phyloP scores from a whole-genome alignment of 495 filamentous ascomycete genomes.

The Trichocladium uniseriatum region DNA sequence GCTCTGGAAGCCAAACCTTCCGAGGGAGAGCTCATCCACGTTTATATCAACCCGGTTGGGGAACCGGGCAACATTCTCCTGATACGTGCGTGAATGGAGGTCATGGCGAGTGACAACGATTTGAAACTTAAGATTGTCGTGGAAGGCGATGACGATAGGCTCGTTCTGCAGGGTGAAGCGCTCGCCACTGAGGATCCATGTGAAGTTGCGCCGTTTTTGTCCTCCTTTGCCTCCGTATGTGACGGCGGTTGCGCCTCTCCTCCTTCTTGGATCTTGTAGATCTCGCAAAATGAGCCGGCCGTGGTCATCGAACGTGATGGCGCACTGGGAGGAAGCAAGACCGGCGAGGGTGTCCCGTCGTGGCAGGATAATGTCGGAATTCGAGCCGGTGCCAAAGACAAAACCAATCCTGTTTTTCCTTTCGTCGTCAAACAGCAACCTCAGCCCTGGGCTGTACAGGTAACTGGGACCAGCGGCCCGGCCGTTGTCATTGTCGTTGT shows the following conservation, averaged over 20 bases:
- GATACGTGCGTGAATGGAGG: neutral
- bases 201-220: neutral
- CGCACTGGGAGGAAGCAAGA: neutral
- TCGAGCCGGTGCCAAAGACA: neutral
- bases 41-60: too few relatives aligned
- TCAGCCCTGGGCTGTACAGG: neutral
- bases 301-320: neutral
- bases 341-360: neutral
- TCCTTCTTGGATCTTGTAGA: neutral
- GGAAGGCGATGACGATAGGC: neutral
- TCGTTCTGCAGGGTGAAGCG: neutral
- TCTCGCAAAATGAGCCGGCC: neutral
- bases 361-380: neutral
- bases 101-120: slow-evolving; percentile 9
- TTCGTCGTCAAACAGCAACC: neutral
- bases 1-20: too few relatives aligned
- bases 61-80: slow-evolving; percentile 4
- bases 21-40: too few relatives aligned
- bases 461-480: too few relatives aligned
- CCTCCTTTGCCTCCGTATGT: neutral
- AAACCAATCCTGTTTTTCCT: neutral
- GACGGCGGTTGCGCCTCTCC: neutral
- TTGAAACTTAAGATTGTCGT: slow-evolving; percentile 1
- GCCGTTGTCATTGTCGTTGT: too few relatives aligned
- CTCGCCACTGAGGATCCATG: slow-evolving; percentile 8